Evolutionary conservation across 345 rosid species (phyloP).

Genomic region (Populus nigra): DNA sequence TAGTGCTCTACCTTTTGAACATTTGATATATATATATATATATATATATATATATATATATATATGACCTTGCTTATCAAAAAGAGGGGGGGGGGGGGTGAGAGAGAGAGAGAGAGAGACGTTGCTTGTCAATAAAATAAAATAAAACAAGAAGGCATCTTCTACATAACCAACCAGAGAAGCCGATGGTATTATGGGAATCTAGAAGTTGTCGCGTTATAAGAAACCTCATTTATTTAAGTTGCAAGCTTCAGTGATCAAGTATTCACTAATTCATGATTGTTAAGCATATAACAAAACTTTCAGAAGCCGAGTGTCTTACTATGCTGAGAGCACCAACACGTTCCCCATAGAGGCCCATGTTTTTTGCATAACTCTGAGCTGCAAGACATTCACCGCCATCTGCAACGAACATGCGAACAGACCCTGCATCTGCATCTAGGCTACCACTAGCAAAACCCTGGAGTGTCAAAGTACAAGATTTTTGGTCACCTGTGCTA

Average conservation of each 20-base stretch:
- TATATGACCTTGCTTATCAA: too few relatives aligned
- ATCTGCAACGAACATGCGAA: conserved; percentile 52
- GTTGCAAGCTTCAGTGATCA: not conserved
- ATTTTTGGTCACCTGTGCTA: not conserved
- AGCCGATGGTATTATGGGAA: not conserved
- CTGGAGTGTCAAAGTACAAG: conserved; percentile 19
- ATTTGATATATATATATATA: too few relatives aligned
- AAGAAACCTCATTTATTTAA: not conserved
- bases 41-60: too few relatives aligned
- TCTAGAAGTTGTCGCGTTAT: not conserved
- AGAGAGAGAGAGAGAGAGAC: too few relatives aligned
- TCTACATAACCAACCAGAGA: too few relatives aligned
- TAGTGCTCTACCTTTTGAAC: too few relatives aligned
- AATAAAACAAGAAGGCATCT: too few relatives aligned
- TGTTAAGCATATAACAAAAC: not conserved
- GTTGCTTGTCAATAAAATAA: too few relatives aligned
- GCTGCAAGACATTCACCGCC: conserved; percentile 54
- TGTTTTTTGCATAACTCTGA: conserved; percentile 53
- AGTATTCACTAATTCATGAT: conserved; percentile 5
- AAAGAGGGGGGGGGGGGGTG: too few relatives aligned
- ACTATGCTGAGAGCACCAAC: conserved; percentile 58
- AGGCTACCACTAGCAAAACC: conserved; percentile 48
- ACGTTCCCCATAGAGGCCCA: conserved; percentile 65
- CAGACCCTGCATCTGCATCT: conserved; percentile 48
- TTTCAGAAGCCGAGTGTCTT: conserved; percentile 19